A percentile compares a stretch with the other conserved stretches of the same genome.
phyloP scores from a whole-genome alignment of 2,329 filamentous ascomycete genomes.

The Claviceps quebecensis region DNA sequence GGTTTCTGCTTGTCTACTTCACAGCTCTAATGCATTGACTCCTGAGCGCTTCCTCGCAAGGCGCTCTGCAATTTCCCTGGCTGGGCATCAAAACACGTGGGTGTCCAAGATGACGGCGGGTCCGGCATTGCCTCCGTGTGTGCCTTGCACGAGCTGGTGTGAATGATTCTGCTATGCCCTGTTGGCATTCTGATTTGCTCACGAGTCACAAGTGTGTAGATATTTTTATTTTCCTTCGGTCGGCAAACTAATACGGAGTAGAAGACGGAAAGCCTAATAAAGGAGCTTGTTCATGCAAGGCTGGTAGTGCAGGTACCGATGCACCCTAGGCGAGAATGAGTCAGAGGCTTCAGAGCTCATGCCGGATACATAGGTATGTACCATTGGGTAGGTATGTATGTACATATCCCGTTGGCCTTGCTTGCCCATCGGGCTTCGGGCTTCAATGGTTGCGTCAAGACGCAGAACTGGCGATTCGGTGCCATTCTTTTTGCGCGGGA shows the following conservation, averaged over 20 bases:
- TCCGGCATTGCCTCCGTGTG: background rate
- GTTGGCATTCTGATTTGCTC: too few species aligned
- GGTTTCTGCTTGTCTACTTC: too few species aligned
- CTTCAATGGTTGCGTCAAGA: background rate
- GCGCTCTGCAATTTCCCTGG: background rate
- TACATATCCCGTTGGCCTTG: background rate
- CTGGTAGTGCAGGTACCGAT: conserved; percentile 4
- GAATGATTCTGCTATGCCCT: too few species aligned
- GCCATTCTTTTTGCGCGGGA: background rate
- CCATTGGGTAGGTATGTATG: too few species aligned
- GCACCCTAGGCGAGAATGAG: background rate
- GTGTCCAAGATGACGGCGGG: background rate
- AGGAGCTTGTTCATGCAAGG: conserved; percentile 3
- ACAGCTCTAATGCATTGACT: too few species aligned
- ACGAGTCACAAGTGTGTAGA: too few species aligned
- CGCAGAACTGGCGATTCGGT: background rate
- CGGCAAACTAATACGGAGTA: background rate
- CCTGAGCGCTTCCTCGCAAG: background rate
- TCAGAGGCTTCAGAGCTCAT: background rate
- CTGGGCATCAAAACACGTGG: conserved; percentile 3
- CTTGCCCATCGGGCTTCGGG: conserved; percentile 5
- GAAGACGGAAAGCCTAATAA: background rate
- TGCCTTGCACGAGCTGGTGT: too few species aligned
- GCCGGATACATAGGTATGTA: background rate
- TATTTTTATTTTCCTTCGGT: conserved; percentile 2